Base-by-base conservation (phyloP, 2,329 filamentous ascomycete species). In the Penicillium italicum region DNA sequence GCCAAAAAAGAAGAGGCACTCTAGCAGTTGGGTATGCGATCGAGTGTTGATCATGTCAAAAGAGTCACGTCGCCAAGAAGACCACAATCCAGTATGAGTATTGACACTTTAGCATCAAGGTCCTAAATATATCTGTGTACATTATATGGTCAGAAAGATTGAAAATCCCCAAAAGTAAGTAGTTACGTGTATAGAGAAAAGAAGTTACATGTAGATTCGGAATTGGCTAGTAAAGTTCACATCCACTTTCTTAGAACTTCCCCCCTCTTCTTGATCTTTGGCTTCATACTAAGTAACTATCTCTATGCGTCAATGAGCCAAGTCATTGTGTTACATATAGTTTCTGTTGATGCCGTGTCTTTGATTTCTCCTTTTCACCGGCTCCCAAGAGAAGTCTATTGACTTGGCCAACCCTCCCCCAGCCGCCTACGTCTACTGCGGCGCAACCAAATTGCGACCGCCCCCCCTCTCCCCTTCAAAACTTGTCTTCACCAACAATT, bases 21-120 rank as follows among this genome's bases (percentile, higher is more conserved):
- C n/a, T n/a, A n/a, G n/a, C n/a, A n/a, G 24, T 24, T 24, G 24
- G 60, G 59, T 59, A 65, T 61, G 53, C 57, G 63, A 63, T 59
- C 55, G 59, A 53, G 51, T 28, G 61, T 62, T 55, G 56, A 62
- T 61, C 55, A 41, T 47, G 50, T 24, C 16, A 40, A 43, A 40
- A 50, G 20, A 53, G 28, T 53, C 36, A 46, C 28, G 57, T 60
- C 60, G 58, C 57, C 58, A 53, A 57, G 59, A 57, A 50, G 61
- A 63, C 60, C 53, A 62, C 48, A 53, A 62, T 59, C 54, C 45
- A 48, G n/a, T 26, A 20, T 16, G 3, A 26, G 42, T 36, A n/a
- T 20, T 10, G 11, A 43, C 20, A 24, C 7, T 34, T n/a, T 28
- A n/a, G 34, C 14, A 38, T 37, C 44, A 31, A 11, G 36, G 7